Base-by-base conservation (phyloP, 805 yeast species). In the Metschnikowia matae region DNA sequence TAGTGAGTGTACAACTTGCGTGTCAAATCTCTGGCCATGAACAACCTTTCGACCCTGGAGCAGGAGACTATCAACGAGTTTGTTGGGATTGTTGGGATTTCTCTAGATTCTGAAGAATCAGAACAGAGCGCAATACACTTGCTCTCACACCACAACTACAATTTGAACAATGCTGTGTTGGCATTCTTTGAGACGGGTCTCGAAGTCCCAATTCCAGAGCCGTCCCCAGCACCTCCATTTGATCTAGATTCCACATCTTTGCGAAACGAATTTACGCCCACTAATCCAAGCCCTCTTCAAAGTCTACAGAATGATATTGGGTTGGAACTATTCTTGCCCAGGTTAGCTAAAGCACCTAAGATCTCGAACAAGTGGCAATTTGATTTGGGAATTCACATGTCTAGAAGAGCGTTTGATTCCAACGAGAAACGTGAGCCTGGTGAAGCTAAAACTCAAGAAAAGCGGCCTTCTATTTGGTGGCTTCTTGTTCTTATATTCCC, bases 131-230 rank as follows among this genome's bases (percentile, higher is more conserved):
- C 56, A 3, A 40, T 50, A 13, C 52, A 56, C 8, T 45, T 57
- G n/a, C 57, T 57, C 10, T 13, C 50, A 3, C 50, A 50, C 36
- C 51, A 55, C 44, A 42, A 81, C 44, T 83, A 83, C 83, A 77
- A 83, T 58, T 60, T 85, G 45, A 87, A 84, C 57, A 70, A 76
- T 40, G 81, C 89, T 1, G 65, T 84, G 32, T 77, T 84, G 3
- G 73, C 81, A 46, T 85, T 75, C 62, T 83, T 83, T 60, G 91
- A 85, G 57, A 49, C 58, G 4, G 74, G 74, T n/a, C 68, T 73
- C 49, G 69, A 65, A 1, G 39, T 61, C n/a, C 57, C 59, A 13
- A 47, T 40, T 5, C 54, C 45, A 32, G 50, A 50, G n/a, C 40
- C 52, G 4, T 40, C 37, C n/a, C n/a, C 23, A 21, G 33, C 34